A percentile compares a stretch with the other conserved stretches of the same genome.
phyloP scores from a whole-genome alignment of 805 yeast species.

The Teunomyces aglyptinius region DNA sequence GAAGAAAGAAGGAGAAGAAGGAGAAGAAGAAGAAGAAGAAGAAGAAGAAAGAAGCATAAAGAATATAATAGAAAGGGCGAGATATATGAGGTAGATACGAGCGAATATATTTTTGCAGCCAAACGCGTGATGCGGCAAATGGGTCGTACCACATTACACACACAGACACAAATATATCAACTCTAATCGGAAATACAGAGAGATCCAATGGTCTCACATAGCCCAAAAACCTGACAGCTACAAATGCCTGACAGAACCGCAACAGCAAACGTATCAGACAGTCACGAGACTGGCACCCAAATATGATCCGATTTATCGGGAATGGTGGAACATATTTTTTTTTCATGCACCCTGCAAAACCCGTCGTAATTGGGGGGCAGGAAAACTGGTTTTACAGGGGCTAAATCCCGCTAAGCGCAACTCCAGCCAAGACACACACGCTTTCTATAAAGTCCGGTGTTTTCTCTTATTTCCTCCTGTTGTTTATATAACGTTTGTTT shows the following conservation, averaged over 20 bases:
- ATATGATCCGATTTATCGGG: not conserved
- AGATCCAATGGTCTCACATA: no score
- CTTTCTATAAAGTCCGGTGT: no score
- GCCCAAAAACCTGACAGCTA: no score
- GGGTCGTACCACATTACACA: not conserved
- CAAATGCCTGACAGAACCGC: no score
- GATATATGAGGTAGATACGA: no score
- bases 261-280: no score
- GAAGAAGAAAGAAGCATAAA: not conserved
- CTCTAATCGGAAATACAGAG: not conserved
- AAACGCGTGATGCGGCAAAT: not conserved
- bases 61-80: no score
- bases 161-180: not conserved
- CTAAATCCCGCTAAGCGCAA: not conserved
- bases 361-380: not conserved
- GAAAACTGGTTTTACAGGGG: not conserved
- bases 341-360: not conserved
- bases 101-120: slow-evolving; percentile 1
- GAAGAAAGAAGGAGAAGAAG: not conserved
- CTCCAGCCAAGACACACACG: not conserved
- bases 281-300: not conserved
- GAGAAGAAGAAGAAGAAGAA: not conserved
- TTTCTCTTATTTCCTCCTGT: no score
- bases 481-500: no score
- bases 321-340: not conserved